Evolutionary conservation across 2,329 filamentous ascomycete genomes (phyloP).

Genomic region (Nemania diffusa): DNA sequence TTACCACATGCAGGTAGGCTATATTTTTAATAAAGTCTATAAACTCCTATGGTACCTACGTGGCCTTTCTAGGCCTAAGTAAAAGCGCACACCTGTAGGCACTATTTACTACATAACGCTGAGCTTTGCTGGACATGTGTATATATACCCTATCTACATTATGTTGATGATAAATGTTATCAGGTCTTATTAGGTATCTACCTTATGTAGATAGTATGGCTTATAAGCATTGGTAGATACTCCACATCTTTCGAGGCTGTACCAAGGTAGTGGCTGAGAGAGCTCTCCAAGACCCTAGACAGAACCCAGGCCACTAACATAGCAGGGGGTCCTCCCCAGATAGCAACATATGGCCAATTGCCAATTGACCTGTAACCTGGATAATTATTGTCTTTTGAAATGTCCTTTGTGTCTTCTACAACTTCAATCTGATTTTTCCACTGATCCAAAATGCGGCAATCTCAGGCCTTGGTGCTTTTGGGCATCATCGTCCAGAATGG

Average conservation of each 20-base stretch:
- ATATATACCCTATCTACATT: too few species aligned
- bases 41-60: too few species aligned
- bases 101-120: too few species aligned
- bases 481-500: constrained; percentile 60
- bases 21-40: too few species aligned
- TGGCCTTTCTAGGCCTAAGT: too few species aligned
- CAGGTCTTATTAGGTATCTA: too few species aligned
- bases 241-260: not conserved
- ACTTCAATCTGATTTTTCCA: constrained; percentile 25
- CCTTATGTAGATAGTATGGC: not conserved
- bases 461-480: constrained; percentile 61
- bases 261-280: constrained; percentile 36
- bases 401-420: constrained; percentile 24
- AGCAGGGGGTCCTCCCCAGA: constrained; percentile 17
- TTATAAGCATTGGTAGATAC: not conserved
- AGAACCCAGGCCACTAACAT: constrained; percentile 1
- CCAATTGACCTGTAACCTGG: constrained; percentile 15
- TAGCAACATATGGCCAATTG: constrained; percentile 27
- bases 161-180: too few species aligned
- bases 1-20: too few species aligned
- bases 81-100: too few species aligned
- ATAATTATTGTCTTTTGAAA: constrained; percentile 26
- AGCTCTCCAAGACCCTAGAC: not conserved
- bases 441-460: constrained; percentile 59
- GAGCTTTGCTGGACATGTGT: too few species aligned